These are phyloP conservation scores for Aspergillus floridensis DNA, from an alignment of 2,329 filamentous ascomycete species.

Conservation along the genomic window DNA sequence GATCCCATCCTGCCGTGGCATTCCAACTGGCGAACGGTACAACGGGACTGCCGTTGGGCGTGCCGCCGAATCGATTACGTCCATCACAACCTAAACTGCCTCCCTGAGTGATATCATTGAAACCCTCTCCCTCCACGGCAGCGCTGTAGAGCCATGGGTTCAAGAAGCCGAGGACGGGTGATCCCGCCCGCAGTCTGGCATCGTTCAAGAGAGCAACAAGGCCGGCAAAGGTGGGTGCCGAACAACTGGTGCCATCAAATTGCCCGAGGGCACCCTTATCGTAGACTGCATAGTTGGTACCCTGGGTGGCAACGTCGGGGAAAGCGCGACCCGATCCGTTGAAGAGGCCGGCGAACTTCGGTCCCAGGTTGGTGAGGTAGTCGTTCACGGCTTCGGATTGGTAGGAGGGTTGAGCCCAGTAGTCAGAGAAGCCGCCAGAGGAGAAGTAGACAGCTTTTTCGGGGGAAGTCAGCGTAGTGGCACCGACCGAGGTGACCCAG, in stretches of 20 bases:
- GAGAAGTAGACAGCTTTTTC: conserved; percentile 43
- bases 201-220: conserved; percentile 64
- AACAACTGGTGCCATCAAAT: conserved; percentile 47
- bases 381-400: conserved; percentile 33
- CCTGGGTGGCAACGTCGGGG: conserved; percentile 43
- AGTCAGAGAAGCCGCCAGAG: conserved; percentile 42
- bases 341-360: conserved; percentile 28
- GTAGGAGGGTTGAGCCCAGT: conserved; percentile 37
- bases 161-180: conserved; percentile 55
- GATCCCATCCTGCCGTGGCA: conserved; percentile 52
- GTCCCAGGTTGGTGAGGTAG: conserved; percentile 33
- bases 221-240: conserved; percentile 58
- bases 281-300: conserved; percentile 32
- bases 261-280: conserved; percentile 26
- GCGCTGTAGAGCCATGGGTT: conserved; percentile 59
- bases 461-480: conserved; percentile 37
- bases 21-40: conserved; percentile 52
- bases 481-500: conserved; percentile 44
- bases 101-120: conserved; percentile 51
- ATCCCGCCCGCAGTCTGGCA: conserved; percentile 51
- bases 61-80: conserved; percentile 40
- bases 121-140: conserved; percentile 37
- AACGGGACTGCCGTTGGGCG: conserved; percentile 36
- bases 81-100: conserved; percentile 50
- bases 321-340: conserved; percentile 39